Evolutionary conservation across 352 stramenopile genomes (phyloP), one percentile per base, ranked within the genome.

Genomic region (Globisporangium cylindrosporum): DNA sequence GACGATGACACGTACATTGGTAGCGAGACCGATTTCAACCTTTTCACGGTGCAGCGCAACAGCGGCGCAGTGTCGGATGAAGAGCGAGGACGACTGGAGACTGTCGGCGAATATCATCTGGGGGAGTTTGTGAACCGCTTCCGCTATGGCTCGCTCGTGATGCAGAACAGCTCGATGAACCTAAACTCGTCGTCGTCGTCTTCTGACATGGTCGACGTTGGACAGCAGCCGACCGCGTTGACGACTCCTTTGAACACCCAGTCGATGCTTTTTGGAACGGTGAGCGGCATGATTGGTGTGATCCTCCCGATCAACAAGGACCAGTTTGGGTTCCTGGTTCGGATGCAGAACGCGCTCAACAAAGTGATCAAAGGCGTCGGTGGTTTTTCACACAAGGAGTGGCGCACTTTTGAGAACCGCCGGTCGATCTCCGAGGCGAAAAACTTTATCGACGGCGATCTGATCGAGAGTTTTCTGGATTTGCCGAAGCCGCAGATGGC

Each of bases 81-180:
- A 84, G 93, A 98, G 49, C 84, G 94, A 20, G 88, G 90, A 0
- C 91, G 95, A 14, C 73, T 99, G 4, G 94, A 99, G 65, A 98
- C 90, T 0, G 79, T 96, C 10, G 96, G 95, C 27, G 92, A 98
- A 73, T 99, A 95, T 65, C 94, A 99, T 72, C 48, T 99, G 4
- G 97, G 96, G 14, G 96, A 99, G 69, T 98, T 98, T 71, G 89
- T 98, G 22, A 99, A 99, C 72, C 96, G 95, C 32, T 98, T 99
- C 72, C 88, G 93, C 62, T 91, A 91, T 69, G 97, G 97, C 34
- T 98, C 91, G 34, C 80, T 99, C 0, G 95, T 98, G 12, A 98
- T 99, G 95, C 91, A 97, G 73, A 90, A 91, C 64, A 86, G 80
- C 48, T 22, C 63, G 7, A 29, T 36, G 41, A 49, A 15, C 18